These are phyloP conservation scores for Cutaneotrichosporon sp. DNA, from an alignment of 1,284 basidiomycete genomes.

Conservation along the genomic window DNA sequence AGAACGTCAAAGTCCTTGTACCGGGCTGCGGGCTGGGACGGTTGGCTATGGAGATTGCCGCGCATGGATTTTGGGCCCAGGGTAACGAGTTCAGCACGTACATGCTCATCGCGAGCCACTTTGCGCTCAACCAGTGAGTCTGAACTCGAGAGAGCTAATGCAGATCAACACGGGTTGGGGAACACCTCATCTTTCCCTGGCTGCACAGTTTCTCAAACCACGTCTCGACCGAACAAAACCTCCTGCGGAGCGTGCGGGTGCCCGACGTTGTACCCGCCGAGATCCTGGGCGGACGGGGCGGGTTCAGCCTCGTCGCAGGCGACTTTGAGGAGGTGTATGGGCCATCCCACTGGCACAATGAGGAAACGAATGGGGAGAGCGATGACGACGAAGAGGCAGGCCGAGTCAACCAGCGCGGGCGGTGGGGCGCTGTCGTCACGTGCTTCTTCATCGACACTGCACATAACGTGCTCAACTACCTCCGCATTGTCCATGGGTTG, in stretches of 20 bases:
- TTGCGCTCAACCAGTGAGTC: conserved; percentile 71
- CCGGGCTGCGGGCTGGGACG: conserved; percentile 85
- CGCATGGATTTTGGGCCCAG: conserved; percentile 75
- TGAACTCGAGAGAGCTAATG: not conserved
- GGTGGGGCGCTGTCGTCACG: conserved; percentile 87
- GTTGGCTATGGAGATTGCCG: conserved; percentile 80
- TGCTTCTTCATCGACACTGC: conserved; percentile 99
- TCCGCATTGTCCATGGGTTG: conserved; percentile 75
- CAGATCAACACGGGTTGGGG: conserved; percentile 66
- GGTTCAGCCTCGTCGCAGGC: conserved; percentile 81
- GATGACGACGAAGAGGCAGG: conserved; percentile 48
- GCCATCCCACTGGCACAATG: conserved; percentile 33
- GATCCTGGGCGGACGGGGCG: conserved; percentile 59
- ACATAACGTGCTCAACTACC: conserved; percentile 86
- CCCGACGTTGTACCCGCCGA: conserved; percentile 80
- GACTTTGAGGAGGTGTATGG: conserved; percentile 93
- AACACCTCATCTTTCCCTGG: conserved; percentile 79
- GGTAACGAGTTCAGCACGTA: conserved; percentile 90
- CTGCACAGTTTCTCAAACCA: conserved; percentile 85
- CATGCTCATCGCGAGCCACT: conserved; percentile 82
- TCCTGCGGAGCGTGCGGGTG: conserved; percentile 68
- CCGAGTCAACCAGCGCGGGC: conserved; percentile 59
- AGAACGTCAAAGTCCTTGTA: conserved; percentile 64
- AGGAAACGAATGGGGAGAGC: conserved; percentile 44
- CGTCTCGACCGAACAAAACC: conserved; percentile 59